Base-by-base conservation (phyloP, 345 rosid species). In the Melastoma malabathricum region DNA sequence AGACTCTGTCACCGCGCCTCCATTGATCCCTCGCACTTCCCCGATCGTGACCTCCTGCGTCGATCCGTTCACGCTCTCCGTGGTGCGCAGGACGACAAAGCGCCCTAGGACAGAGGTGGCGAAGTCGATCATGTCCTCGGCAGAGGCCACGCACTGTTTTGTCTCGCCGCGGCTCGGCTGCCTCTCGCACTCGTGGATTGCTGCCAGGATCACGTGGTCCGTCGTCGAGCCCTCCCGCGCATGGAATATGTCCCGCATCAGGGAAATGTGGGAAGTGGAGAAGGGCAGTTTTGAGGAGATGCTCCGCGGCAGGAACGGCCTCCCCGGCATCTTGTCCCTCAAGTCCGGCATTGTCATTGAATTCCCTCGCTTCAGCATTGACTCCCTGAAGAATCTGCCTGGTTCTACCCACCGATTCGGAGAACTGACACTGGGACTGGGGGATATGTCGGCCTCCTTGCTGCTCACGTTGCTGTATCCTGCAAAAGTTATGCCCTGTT, bases 121-220 rank as follows among this genome's bases (percentile, higher is more conserved):
- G 14, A 84, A 84, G 62, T 81, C 88, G 54, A 84, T 75, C 83
- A 84, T 62, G 68, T 84, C 94, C 71, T 84, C 88, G 0, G 62
- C 64, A 0, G 94, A 81, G 5, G 78, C 83, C 3, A 76, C 72
- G 51, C 93, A 84, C 22, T 71, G 74, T 51, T 84, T 84, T 3
- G 66, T 76, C 76, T 84, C 93, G 0, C 83, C 88, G 4, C 12
- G 66, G 68, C 88, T 84, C 3, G 85, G 79, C 0, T 69, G 60
- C 31, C 80, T 50, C 74, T 81, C 88, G 60, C 93, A 84, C 59
- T 81, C 93, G 0, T n/a, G 18, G 19, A 80, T 57, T n/a, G 83
- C 72, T 43, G 63, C 54, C 20, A 39, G 1, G 0, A 84, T 58
- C 48, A 84, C 66, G 5, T 46, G 53, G 60, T 73, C 93, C 61